Conservation (phyloP, 495 filamentous ascomycete genomes). For the Podospora anserina region DNA sequence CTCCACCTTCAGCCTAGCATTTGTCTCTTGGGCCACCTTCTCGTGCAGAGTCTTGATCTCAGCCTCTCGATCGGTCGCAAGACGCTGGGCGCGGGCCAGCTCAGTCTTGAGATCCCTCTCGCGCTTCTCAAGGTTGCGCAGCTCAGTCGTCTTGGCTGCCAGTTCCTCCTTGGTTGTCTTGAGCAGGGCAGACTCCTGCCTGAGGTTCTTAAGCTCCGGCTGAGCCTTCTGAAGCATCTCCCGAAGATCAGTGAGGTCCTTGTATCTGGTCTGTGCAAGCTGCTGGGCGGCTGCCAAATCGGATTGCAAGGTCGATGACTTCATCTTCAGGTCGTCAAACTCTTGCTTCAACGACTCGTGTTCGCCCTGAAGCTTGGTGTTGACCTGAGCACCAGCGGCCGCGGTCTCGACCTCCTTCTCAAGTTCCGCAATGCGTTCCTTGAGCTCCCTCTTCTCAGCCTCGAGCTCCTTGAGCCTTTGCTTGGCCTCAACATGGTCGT, state of each 20-base stretch:
- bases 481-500: conserved; percentile 79
- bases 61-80: conserved; percentile 65
- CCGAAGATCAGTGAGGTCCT: conserved; percentile 75
- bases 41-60: conserved; percentile 76
- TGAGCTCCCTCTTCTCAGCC: conserved; percentile 44
- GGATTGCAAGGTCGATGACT: conserved; percentile 66
- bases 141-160: conserved; percentile 59
- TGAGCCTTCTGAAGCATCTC: conserved; percentile 79
- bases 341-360: conserved; percentile 62
- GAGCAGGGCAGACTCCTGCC: conserved; percentile 70
- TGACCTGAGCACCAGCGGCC: conserved; percentile 31
- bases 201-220: conserved; percentile 73
- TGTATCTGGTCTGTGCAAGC: conserved; percentile 79
- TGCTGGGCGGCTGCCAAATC: conserved; percentile 85
- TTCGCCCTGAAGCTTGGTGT: conserved; percentile 54
- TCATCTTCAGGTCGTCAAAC: conserved; percentile 70
- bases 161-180: conserved; percentile 71
- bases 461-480: conserved; percentile 64
- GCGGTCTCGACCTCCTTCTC: conserved; percentile 57
- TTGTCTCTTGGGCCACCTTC: conserved; percentile 70
- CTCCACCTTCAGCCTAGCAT: conserved; percentile 67
- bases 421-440: conserved; percentile 61
- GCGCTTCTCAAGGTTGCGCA: conserved; percentile 70
- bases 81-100: conserved; percentile 62
- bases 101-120: conserved; percentile 79